Base-by-base conservation (phyloP, 352 stramenopile species). In the Pythium utonaiense region DNA sequence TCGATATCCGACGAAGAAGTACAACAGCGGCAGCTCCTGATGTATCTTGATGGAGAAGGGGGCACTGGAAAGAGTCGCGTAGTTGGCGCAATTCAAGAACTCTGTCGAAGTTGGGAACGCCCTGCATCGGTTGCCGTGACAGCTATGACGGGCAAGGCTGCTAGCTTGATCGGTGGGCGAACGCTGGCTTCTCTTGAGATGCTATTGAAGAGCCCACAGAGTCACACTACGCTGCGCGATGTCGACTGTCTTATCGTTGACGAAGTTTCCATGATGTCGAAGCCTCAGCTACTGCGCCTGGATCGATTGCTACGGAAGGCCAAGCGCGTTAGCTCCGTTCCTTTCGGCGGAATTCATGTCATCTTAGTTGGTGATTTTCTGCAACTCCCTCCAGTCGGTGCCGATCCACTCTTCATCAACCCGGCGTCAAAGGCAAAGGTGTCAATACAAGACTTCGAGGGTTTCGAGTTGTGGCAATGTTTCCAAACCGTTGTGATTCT, bases 401-500 rank as follows among this genome's bases (percentile, higher is more conserved):
- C 41, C 41, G 41, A 49, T 49, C 41, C 41, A 27, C n/a, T 49
- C 3, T 49, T 49, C 21, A 12, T 25, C 3, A 19, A 49, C 19
- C 34, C 34, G 3, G 4, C n/a, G 12, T 28, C 25, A 6, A 49
- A 49, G 21, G 10, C 14, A 16, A 49, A 27, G n/a, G 41, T 19
- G n/a, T 28, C n/a, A 28, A 7, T 49, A 9, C 7, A 6, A 10
- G 48, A 54, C 30, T 24, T 54, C 27, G 48, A 54, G 16, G 48
- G 30, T 6, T 54, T 42, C 17, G 8, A 41, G 16, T 45, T 66
- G 19, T 66, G 60, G 60, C 24, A 36, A 21, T 6, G 10, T 1
- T 69, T 69, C 41, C n/a, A 53, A 5, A 64, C 47, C 14, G 33
- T 75, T 1, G 34, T 64, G 21, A 27, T 33, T 19, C 53, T 52